These are phyloP conservation scores for Malus asiatica DNA, from an alignment of 306 rosid species.

Conservation along the genomic window DNA sequence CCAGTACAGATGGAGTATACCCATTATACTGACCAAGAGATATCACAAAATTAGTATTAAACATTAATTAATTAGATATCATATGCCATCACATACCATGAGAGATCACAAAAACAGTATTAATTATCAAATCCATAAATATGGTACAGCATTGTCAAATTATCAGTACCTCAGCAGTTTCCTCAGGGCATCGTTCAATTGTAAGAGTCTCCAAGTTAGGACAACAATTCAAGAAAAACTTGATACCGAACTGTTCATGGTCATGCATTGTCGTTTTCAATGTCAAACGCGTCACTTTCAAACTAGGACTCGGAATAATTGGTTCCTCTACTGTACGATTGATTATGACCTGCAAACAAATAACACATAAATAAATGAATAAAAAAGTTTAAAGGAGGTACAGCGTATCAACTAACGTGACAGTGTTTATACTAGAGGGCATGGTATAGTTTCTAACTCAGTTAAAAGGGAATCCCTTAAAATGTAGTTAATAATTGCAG, in stretches of 20 bases:
- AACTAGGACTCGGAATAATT: neutral
- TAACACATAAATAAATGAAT: neutral
- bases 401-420: too few relatives aligned
- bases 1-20: conserved; percentile 10
- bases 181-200: conserved; percentile 5
- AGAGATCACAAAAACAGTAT: neutral
- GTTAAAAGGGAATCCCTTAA: too few relatives aligned
- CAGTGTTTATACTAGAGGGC: too few relatives aligned
- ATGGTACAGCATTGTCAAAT: neutral
- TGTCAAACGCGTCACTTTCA: conserved; percentile 35
- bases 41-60: neutral
- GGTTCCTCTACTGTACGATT: conserved; percentile 28
- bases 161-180: neutral
- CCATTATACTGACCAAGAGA: too few relatives aligned
- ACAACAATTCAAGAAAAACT: conserved; percentile 37
- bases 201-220: conserved; percentile 31
- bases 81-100: neutral
- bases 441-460: too few relatives aligned
- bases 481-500: too few relatives aligned
- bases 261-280: conserved; percentile 34
- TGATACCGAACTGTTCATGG: conserved; percentile 29
- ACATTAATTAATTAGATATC: neutral
- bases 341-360: conserved; percentile 11
- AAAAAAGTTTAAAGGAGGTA: too few relatives aligned
- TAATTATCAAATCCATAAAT: neutral